Evolutionary conservation across 257 asterid species (phyloP), one percentile per base, ranked within the genome.

Genomic region (Solanum bukasovii): DNA sequence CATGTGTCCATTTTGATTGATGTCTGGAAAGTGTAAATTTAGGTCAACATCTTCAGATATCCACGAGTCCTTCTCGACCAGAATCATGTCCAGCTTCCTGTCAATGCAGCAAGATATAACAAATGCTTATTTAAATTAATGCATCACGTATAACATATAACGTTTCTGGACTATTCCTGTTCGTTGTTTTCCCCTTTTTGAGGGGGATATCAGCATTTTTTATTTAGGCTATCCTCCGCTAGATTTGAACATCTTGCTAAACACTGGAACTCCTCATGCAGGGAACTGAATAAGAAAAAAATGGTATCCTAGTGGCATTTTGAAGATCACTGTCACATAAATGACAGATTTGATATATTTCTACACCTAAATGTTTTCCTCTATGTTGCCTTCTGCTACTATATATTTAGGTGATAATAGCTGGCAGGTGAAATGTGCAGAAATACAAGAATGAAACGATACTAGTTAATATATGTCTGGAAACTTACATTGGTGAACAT

Each of bases 31-130:
- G 49, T 42, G 91, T 59, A 46, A 44, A 59, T 61, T 87, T 38
- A 88, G 46, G 83, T 87, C 71, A 10, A 93, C 93, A 77, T 94
- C 96, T 87, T 96, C 93, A 29, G 95, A 93, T 71, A 91, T 89
- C 99, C 98, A 95, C 40, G 89, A 88, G 89, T 97, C 98, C 83
- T 97, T 97, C 90, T 97, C 99, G 4, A 97, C 95, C 40, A 96
- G 88, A 86, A 97, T 83, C 87, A 97, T 90, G 84, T 93, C 98
- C n/a, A 95, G 95, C 81, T 87, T 91, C 90, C 89, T 91, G 85
- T 94, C 95, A 29, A 77, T 92, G 88, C 94, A 93, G 93, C 75
- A 88, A 65, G 42, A 37, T 52, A 37, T 52, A 84, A 78, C 77
- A 65, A 78, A 82, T 85, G 44, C 27, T 18, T 18, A 31, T 81